Conservation (phyloP, 345 rosid species). For the Corchorus olitorius region DNA sequence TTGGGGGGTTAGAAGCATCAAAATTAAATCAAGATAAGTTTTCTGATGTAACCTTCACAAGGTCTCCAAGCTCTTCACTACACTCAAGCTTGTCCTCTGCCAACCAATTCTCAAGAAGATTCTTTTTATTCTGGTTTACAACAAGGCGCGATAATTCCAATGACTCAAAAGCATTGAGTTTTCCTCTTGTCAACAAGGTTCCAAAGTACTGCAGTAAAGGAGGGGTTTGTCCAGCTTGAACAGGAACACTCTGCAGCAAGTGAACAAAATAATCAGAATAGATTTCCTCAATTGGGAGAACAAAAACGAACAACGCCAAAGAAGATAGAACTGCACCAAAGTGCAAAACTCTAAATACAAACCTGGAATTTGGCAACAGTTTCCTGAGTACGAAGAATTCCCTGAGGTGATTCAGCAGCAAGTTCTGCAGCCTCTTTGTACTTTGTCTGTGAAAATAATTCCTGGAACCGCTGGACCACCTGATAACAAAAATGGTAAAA, state of each 20-base stretch:
- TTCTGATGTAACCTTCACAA: conserved; percentile 73
- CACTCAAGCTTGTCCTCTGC: conserved; percentile 98
- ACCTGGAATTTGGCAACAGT: conserved; percentile 98
- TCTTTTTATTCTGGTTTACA: conserved; percentile 95
- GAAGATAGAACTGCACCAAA: not conserved
- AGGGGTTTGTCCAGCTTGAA: conserved; percentile 97
- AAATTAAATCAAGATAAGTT: not conserved
- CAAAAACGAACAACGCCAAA: not conserved
- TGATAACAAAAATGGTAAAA: conserved; percentile 17
- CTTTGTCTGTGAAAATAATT: conserved; percentile 89
- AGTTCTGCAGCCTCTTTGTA: conserved; percentile 99
- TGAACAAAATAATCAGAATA: not conserved
- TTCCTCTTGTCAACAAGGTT: conserved; percentile 87
- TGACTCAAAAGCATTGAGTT: conserved; percentile 94
- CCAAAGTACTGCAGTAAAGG: conserved; percentile 97
- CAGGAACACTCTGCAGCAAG: conserved; percentile 85
- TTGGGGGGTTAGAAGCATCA: not conserved
- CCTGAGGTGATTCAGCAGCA: conserved; percentile 97
- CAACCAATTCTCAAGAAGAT: conserved; percentile 93
- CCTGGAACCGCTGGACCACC: conserved; percentile 98
- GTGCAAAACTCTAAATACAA: not conserved
- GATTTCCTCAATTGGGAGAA: not conserved
- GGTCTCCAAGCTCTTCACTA: conserved; percentile 97
- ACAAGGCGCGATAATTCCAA: conserved; percentile 96
- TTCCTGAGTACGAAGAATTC: conserved; percentile 88